Evolutionary conservation across 106 monocot genomes (phyloP).

Genomic region (Agapanthus africanus): DNA sequence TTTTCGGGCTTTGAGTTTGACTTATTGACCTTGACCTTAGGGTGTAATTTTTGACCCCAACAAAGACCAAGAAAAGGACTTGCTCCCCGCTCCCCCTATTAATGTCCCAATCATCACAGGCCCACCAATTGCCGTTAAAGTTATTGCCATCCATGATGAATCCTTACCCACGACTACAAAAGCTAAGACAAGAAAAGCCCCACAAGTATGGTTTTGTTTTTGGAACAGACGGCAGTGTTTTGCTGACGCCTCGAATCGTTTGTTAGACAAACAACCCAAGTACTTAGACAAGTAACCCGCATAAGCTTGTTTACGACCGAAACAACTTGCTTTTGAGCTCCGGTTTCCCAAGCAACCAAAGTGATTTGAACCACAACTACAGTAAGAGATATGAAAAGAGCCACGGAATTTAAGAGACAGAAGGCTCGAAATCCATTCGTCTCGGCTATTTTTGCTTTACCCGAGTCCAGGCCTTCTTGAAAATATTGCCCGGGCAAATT

Average conservation of each 20-base stretch:
- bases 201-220: no score
- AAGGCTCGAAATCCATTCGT: constrained; percentile 45
- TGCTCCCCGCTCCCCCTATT: constrained; percentile 69
- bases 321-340: constrained; percentile 76
- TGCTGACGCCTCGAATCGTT: no score
- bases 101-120: constrained; percentile 80
- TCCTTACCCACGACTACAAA: constrained; percentile 74
- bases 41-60: no score
- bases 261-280: no score
- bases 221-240: no score
- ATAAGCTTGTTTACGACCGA: constrained; percentile 92
- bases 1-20: no score
- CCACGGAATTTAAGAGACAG: constrained; percentile 74
- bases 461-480: constrained; percentile 24
- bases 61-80: constrained; percentile 92
- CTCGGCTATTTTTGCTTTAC: constrained; percentile 53
- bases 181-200: constrained; percentile 72
- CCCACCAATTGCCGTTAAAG: constrained; percentile 64
- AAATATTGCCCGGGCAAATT: constrained; percentile 68
- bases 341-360: constrained; percentile 92
- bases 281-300: constrained; percentile 88
- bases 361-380: constrained; percentile 97
- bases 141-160: constrained; percentile 71
- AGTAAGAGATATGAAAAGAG: constrained; percentile 78
- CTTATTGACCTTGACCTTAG: no score